Evolutionary conservation across 2,329 filamentous ascomycete species (phyloP).

Genomic region (Parafenestella ontariensis): DNA sequence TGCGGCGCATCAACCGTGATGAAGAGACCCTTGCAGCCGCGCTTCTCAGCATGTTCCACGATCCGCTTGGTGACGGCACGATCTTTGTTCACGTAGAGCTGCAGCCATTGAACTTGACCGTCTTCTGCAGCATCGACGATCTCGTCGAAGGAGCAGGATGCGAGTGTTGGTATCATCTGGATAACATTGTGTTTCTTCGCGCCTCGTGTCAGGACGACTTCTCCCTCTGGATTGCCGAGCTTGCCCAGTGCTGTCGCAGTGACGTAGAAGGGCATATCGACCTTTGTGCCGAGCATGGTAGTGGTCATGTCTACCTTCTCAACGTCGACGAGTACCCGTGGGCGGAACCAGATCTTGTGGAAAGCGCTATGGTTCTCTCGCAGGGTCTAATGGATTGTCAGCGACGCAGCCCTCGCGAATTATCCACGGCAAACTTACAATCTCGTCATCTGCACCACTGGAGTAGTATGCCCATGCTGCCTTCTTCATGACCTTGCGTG

Average conservation of each 20-base stretch:
- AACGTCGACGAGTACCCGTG: slow-evolving; percentile 86
- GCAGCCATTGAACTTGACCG: slow-evolving; percentile 92
- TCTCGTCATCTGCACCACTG: slow-evolving; percentile 88
- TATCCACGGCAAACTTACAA: slow-evolving; percentile 60
- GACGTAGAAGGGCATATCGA: slow-evolving; percentile 90
- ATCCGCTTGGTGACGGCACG: slow-evolving; percentile 88
- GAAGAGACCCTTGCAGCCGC: slow-evolving; percentile 94
- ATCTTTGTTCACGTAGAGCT: slow-evolving; percentile 96
- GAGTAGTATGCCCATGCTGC: slow-evolving; percentile 98
- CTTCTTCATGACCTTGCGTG: slow-evolving; percentile 90
- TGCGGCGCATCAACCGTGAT: slow-evolving; percentile 98
- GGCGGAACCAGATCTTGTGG: slow-evolving; percentile 97
- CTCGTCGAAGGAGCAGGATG: slow-evolving; percentile 97
- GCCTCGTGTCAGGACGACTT: slow-evolving; percentile 86
- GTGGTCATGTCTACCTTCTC: slow-evolving; percentile 85
- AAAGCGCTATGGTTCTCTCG: slow-evolving; percentile 95
- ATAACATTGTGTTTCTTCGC: slow-evolving; percentile 86
- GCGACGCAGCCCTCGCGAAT: neutral
- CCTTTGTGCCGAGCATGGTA: slow-evolving; percentile 90
- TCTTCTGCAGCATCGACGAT: slow-evolving; percentile 83
- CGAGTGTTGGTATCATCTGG: slow-evolving; percentile 98
- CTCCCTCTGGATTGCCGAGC: slow-evolving; percentile 90
- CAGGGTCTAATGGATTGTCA: slow-evolving; percentile 69
- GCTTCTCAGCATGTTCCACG: slow-evolving; percentile 86
- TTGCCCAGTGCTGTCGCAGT: slow-evolving; percentile 96